These are phyloP conservation scores for Candida ascalaphidarum DNA, from an alignment of 805 yeast species.

Conservation along the genomic window DNA sequence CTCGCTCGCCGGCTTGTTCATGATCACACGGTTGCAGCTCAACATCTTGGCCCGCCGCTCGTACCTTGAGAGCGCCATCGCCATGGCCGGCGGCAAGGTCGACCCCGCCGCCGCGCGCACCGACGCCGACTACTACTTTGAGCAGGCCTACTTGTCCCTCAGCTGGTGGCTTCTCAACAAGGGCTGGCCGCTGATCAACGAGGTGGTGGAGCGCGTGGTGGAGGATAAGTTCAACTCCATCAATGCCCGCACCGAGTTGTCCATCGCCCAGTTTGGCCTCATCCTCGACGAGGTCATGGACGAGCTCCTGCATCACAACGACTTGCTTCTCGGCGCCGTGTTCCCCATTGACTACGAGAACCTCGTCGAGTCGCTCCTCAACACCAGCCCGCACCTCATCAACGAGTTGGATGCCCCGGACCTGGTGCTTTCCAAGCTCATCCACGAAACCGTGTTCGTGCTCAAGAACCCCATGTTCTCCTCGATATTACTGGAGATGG, in stretches of 20 bases:
- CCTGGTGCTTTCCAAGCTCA: slow-evolving; percentile 27
- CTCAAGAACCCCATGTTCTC: slow-evolving; percentile 23
- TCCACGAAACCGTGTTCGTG: slow-evolving; percentile 38
- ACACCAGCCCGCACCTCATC: slow-evolving; percentile 35
- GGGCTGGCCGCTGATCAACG: slow-evolving; percentile 63
- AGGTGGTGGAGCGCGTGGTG: slow-evolving; percentile 49
- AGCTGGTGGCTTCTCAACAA: slow-evolving; percentile 92
- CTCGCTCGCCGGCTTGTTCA: slow-evolving; percentile 57
- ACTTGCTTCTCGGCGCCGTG: slow-evolving; percentile 9
- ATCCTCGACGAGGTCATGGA: slow-evolving; percentile 15
- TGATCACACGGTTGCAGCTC: slow-evolving; percentile 77
- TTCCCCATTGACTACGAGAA: slow-evolving; percentile 32
- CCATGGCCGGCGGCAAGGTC: slow-evolving; percentile 47
- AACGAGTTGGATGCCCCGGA: slow-evolving; percentile 27
- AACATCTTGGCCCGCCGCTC: slow-evolving; percentile 84
- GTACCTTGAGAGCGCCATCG: slow-evolving; percentile 71
- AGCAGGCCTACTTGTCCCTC: slow-evolving; percentile 76
- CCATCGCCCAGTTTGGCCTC: slow-evolving; percentile 50
- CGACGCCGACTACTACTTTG: slow-evolving; percentile 46
- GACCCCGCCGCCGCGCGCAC: slow-evolving; percentile 5
- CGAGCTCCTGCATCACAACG: slow-evolving; percentile 9
- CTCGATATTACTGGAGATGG: slow-evolving; percentile 22
- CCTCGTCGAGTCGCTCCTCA: slow-evolving; percentile 39
- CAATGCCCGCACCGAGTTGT: slow-evolving; percentile 66
- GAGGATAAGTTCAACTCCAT: slow-evolving; percentile 50